Conservation (phyloP, 208 protist genomes). For the Wallacemonas sp. region DNA sequence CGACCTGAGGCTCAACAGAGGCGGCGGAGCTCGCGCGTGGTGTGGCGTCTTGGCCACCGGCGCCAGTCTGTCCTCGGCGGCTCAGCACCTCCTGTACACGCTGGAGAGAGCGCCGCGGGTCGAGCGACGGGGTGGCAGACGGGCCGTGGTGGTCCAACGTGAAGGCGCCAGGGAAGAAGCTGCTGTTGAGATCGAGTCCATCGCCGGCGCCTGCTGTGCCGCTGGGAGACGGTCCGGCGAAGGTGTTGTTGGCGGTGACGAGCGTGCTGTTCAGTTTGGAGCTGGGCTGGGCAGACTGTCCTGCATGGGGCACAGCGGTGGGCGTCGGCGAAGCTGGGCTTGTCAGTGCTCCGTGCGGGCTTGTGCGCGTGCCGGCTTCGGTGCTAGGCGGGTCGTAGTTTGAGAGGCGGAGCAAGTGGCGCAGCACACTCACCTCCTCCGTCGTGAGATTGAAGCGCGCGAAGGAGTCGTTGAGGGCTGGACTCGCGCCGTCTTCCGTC, state of each 20-base stretch:
- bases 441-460: neutral
- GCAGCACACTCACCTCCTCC: constrained; percentile 5
- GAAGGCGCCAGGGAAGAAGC: constrained; percentile 3
- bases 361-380: neutral
- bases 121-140: neutral
- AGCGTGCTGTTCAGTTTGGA: neutral
- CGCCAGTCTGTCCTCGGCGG: constrained; percentile 11
- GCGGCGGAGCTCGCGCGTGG: too few species aligned
- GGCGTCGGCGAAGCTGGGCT: neutral
- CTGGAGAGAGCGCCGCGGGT: neutral
- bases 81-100: constrained; percentile 5
- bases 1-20: too few species aligned
- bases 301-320: neutral
- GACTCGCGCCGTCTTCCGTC: neutral
- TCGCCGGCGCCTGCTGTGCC: neutral
- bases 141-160: neutral
- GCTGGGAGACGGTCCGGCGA: neutral
- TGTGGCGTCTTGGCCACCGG: neutral
- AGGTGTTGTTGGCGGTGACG: constrained; percentile 11
- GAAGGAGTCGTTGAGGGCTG: neutral
- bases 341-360: neutral
- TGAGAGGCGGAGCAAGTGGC: constrained; percentile 8
- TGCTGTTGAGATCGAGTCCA: neutral
- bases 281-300: neutral
- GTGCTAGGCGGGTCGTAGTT: too few species aligned